These are phyloP conservation scores for Saccharomyces pastorianus DNA, from an alignment of 1,139 yeast genomes.

Conservation along the genomic window DNA sequence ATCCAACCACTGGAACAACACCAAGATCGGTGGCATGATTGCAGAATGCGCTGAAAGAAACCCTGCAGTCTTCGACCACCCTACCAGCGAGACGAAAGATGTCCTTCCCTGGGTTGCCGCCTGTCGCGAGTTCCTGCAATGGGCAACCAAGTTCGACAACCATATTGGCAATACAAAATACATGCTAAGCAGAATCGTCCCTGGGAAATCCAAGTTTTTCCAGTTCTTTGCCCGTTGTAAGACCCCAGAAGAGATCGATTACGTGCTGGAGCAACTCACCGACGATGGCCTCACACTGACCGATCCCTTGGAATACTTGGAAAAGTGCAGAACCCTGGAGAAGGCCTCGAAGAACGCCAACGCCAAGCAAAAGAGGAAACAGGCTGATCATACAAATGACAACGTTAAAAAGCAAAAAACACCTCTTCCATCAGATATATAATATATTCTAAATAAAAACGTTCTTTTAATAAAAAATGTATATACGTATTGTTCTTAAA, in stretches of 20 bases:
- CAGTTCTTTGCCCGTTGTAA: constrained; percentile 51
- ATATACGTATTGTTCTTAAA: not conserved
- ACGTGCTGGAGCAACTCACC: constrained; percentile 17
- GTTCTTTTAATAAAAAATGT: not conserved
- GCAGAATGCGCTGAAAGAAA: constrained; percentile 86
- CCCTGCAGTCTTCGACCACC: constrained; percentile 56
- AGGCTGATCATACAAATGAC: constrained; percentile 5
- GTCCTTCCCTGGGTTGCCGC: constrained; percentile 51
- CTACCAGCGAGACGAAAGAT: constrained; percentile 17
- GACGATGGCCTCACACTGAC: constrained; percentile 13
- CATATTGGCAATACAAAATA: constrained; percentile 69
- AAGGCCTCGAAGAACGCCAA: constrained; percentile 6
- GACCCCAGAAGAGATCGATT: constrained; percentile 43
- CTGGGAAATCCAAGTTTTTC: constrained; percentile 64
- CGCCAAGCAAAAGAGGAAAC: constrained; percentile 10
- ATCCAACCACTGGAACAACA: constrained; percentile 37
- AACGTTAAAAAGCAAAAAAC: not conserved
- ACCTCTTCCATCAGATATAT: not conserved
- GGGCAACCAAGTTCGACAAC: constrained; percentile 52
- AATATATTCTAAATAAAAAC: not conserved
- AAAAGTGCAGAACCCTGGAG: constrained; percentile 17
- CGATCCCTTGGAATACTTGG: constrained; percentile 19
- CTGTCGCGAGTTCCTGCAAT: constrained; percentile 47
- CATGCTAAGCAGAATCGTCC: constrained; percentile 66
- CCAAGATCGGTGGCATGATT: constrained; percentile 75